Base-by-base conservation (phyloP, 306 rosid species). In the Lupinus albus region DNA sequence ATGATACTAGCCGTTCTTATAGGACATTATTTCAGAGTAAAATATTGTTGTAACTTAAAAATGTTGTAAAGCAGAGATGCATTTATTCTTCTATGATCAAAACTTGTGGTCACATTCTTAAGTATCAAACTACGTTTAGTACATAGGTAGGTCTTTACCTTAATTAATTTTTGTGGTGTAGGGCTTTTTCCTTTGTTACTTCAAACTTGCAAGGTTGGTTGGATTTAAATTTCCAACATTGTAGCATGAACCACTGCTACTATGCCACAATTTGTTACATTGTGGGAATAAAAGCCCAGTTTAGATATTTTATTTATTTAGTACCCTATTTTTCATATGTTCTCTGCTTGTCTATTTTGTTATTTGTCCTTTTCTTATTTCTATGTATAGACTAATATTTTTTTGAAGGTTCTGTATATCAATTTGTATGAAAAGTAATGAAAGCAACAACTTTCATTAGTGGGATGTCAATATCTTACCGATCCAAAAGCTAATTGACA, bases 31-130 rank as follows among this genome's bases (percentile, higher is more conserved):
- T 62, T 61, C 67, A 73, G 58, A 54, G 68, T 51, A 51, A 57
- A 52, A 25, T 76, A 65, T 73, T 62, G 61, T 67, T 64, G 84
- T 61, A 79, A 73, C 79, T 50, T 73, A 17, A 74, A 73, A 80
- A 15, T 59, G 62, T 67, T 78, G 68, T 54, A 64, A 74, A 78
- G n/a, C n/a, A n/a, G 73, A 54, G 35, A 42, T 63, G 72, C 53
- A 48, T 63, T 54, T 41, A 69, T 74, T 63, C 41, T 61, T 73
- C 61, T 30, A 61, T 61, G 2, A 53, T 15, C 18, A 59, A 52
- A 78, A 68, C 41, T 49, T 59, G 63, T 65, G 46, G 28, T 46
- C 67, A 74, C 68, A 70, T 70, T 73, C 67, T 45, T 9, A 36
- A 63, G 70, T 79, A 67, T 60, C 41, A 58, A 46, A 58, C 59